A percentile compares a stretch with the other conserved stretches of the same genome.
Conservation (phyloP, 2,329 filamentous ascomycete species). For the Colletotrichum lindemuthianum region DNA sequence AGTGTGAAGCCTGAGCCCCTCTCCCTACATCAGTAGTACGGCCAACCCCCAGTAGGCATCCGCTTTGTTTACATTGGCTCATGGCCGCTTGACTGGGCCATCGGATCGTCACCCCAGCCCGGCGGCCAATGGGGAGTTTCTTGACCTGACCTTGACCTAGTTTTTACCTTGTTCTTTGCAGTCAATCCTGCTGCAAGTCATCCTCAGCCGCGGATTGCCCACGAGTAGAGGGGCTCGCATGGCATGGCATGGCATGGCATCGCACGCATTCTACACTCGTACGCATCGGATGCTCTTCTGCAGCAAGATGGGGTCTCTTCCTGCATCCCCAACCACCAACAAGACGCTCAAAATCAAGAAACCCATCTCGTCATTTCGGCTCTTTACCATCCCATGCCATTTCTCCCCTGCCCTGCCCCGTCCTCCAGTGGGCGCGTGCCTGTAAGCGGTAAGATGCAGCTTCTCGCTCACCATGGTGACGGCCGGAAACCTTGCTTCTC, state of each 20-base stretch:
- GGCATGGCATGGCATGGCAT: slow-evolving; percentile 10
- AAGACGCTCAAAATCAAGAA: slow-evolving; percentile 17
- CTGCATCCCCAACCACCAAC: too few species aligned
- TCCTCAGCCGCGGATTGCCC: neutral
- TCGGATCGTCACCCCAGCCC: neutral
- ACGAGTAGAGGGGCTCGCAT: slow-evolving; percentile 13
- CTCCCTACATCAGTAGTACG: neutral
- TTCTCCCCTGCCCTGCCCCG: slow-evolving; percentile 11
- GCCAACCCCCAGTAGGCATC: slow-evolving; percentile 14
- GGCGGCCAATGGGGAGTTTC: too few species aligned
- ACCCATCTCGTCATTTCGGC: slow-evolving; percentile 31
- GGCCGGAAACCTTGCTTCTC: slow-evolving; percentile 18
- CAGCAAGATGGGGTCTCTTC: neutral
- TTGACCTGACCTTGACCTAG: too few species aligned
- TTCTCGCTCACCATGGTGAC: slow-evolving; percentile 22
- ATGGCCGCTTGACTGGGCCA: slow-evolving; percentile 10
- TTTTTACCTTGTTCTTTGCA: neutral
- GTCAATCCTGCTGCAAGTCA: slow-evolving; percentile 13
- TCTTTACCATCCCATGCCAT: slow-evolving; percentile 26
- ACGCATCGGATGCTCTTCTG: slow-evolving; percentile 4
- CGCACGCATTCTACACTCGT: neutral
- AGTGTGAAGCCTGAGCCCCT: neutral
- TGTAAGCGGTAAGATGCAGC: slow-evolving; percentile 28
- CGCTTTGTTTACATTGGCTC: slow-evolving; percentile 30
- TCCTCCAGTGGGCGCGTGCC: slow-evolving; percentile 20